These are phyloP conservation scores for Calamus simplicifolius DNA, from an alignment of 176 grass and related monocot species.

Conservation along the genomic window DNA sequence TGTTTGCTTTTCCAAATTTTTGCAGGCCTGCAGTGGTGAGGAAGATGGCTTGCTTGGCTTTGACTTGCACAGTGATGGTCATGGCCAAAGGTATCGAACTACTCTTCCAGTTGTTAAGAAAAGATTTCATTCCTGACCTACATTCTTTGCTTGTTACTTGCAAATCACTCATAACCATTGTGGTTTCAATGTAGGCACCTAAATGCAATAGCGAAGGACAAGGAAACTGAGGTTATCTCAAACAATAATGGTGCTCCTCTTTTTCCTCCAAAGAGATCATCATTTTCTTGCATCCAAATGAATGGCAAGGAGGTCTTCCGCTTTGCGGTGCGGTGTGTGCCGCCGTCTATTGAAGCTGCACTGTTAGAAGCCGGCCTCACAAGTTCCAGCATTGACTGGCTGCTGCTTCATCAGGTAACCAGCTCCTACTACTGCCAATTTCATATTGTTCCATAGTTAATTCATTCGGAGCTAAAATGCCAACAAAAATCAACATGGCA, in stretches of 20 bases:
- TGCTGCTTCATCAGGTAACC: conserved; percentile 91
- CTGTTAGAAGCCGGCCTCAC: conserved; percentile 60
- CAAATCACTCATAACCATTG: neutral
- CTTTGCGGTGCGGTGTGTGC: conserved; percentile 76
- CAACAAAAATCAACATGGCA: conserved; percentile 12
- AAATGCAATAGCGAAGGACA: conserved; percentile 24
- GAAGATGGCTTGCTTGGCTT: conserved; percentile 89
- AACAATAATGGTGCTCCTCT: conserved; percentile 47
- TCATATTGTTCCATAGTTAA: neutral
- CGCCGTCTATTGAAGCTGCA: conserved; percentile 71
- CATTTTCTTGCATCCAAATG: conserved; percentile 81
- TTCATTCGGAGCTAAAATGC: neutral
- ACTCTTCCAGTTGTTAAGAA: conserved; percentile 3
- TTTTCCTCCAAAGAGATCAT: conserved; percentile 66
- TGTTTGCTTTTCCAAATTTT: neutral
- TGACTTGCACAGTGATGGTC: conserved; percentile 66
- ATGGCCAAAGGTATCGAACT: conserved; percentile 56
- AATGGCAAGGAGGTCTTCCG: conserved; percentile 98
- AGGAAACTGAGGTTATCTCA: conserved; percentile 22
- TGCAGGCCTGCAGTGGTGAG: conserved; percentile 55
- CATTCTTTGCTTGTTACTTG: too few species aligned
- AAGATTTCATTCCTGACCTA: too few species aligned
- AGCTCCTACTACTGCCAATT: neutral
- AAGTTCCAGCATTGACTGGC: conserved; percentile 77
- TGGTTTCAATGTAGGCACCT: conserved; percentile 48